A percentile compares a stretch with the other conserved stretches of the same genome.
Evolutionary conservation across 2,329 filamentous ascomycete species (phyloP).

Genomic region (Ophiocordyceps robertsii): DNA sequence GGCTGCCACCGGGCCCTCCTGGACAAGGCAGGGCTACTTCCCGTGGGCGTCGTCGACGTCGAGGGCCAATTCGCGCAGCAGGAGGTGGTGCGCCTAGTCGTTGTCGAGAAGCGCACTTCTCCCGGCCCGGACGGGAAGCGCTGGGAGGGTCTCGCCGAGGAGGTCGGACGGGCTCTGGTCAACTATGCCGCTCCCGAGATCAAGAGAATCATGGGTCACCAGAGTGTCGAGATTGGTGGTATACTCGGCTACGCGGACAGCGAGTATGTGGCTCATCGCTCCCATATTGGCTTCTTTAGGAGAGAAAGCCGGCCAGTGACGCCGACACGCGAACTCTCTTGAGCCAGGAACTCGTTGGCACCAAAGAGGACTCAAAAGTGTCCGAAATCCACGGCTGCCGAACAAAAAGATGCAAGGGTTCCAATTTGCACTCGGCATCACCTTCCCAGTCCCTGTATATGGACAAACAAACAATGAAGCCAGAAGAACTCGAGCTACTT

Average conservation of each 20-base stretch:
- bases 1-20: constrained; percentile 71
- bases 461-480: no score
- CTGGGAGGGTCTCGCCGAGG: constrained; percentile 40
- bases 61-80: constrained; percentile 83
- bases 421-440: no score
- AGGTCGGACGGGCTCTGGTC: constrained; percentile 80
- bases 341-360: neutral
- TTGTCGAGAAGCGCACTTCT: constrained; percentile 50
- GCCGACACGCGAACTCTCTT: constrained; percentile 18
- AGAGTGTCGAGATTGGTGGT: constrained; percentile 67
- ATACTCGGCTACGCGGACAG: constrained; percentile 85
- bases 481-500: no score
- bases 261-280: constrained; percentile 81
- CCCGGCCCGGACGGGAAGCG: constrained; percentile 28
- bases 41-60: constrained; percentile 82
- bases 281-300: constrained; percentile 69
- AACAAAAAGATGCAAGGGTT: no score
- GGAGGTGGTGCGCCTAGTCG: constrained; percentile 77
- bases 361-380: no score
- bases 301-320: constrained; percentile 39
- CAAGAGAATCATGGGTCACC: constrained; percentile 65
- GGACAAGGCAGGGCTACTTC: constrained; percentile 76
- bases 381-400: no score
- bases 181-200: constrained; percentile 90
- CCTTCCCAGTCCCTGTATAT: no score